Evolutionary conservation across 78 protist genomes (phyloP).

Genomic region (Dictyostelium purpureum): DNA sequence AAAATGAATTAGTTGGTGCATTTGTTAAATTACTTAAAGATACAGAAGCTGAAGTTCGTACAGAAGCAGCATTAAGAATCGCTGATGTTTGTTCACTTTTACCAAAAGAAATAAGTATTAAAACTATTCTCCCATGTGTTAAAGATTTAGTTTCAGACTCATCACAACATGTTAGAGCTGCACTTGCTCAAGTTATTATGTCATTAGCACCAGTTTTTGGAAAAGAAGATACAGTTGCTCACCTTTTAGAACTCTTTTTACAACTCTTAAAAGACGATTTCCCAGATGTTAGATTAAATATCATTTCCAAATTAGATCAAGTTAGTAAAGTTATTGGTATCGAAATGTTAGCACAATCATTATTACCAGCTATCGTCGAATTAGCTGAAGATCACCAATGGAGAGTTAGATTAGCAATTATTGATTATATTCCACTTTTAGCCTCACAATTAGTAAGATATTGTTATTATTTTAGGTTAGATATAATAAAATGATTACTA

Average conservation of each 20-base stretch:
- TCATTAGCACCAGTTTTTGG: conserved; percentile 91
- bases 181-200: conserved; percentile 92
- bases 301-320: conserved; percentile 89
- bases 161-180: conserved; percentile 96
- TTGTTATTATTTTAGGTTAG: not conserved
- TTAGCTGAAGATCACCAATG: conserved; percentile 97
- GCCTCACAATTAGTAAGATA: conserved; percentile 76
- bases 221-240: conserved; percentile 81
- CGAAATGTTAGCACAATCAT: conserved; percentile 86
- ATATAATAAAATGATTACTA: not conserved
- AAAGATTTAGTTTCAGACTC: conserved; percentile 85
- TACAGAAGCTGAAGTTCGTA: conserved; percentile 98
- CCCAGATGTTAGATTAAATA: conserved; percentile 95
- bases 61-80: conserved; percentile 94
- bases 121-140: conserved; percentile 84
- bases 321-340: conserved; percentile 92
- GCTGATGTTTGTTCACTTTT: conserved; percentile 75
- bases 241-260: conserved; percentile 90
- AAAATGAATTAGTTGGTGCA: conserved; percentile 72
- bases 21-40: conserved; percentile 90
- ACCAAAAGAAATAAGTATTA: conserved; percentile 57
- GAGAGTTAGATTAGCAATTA: conserved; percentile 96
- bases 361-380: conserved; percentile 96
- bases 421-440: conserved; percentile 93
- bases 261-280: conserved; percentile 92